Conservation (phyloP, 2,329 filamentous ascomycete genomes). For the Camptophora hylomeconis region DNA sequence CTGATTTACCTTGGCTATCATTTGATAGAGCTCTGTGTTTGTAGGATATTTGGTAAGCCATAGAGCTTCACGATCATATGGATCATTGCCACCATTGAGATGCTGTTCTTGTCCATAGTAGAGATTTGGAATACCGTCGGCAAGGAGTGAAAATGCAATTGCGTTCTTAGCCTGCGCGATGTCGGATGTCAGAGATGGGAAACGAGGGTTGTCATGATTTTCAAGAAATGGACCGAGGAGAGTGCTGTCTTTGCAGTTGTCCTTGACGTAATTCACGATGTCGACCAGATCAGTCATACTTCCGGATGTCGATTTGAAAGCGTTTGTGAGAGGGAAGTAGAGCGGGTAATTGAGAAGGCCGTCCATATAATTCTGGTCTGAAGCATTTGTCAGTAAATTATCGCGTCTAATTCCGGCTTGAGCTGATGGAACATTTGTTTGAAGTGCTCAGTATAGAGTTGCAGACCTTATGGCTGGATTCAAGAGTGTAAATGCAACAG, state of each 20-base stretch:
- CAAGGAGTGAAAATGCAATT: conserved; percentile 47
- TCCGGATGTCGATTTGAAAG: conserved; percentile 20
- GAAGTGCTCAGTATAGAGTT: too few relatives aligned
- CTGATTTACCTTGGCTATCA: conserved; percentile 26
- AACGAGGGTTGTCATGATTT: conserved; percentile 47
- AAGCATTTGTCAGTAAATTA: too few relatives aligned
- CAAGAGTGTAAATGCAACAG: too few relatives aligned
- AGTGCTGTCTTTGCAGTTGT: conserved; percentile 24
- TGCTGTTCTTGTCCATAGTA: conserved; percentile 56
- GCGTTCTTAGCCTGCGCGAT: conserved; percentile 46
- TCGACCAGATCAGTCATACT: conserved; percentile 21
- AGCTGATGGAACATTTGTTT: too few relatives aligned
- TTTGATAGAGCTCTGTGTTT: conserved; percentile 25
- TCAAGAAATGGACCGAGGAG: conserved; percentile 27
- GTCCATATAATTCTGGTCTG: conserved; percentile 6
- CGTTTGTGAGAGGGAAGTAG: conserved; percentile 22
- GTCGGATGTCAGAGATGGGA: conserved; percentile 41
- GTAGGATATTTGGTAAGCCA: conserved; percentile 37
- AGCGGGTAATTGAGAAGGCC: conserved; percentile 4
- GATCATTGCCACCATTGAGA: conserved; percentile 35
- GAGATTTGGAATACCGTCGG: conserved; percentile 48
- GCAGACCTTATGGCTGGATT: too few relatives aligned
- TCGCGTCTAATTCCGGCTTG: too few relatives aligned
- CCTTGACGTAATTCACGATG: conserved; percentile 19
- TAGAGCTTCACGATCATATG: conserved; percentile 42